phyloP scores from a whole-genome alignment of 371 early-diverging fungal genomes.

The Syncephalastrum monosporum region DNA sequence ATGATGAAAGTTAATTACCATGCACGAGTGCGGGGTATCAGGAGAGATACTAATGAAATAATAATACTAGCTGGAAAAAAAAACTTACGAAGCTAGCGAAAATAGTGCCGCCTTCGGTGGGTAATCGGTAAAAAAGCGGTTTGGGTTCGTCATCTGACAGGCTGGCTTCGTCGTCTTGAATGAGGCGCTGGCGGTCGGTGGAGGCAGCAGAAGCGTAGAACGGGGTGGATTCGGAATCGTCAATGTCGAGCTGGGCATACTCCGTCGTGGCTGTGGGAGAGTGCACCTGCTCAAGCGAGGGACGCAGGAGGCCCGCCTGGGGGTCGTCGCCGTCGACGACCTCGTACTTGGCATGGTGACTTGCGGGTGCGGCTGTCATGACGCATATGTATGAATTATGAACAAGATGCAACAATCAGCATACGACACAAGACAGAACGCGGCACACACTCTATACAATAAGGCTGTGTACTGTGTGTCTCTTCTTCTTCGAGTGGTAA shows the following conservation, averaged over 20 bases:
- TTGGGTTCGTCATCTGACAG: slow-evolving; percentile 20
- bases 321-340: no score
- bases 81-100: slow-evolving; percentile 49
- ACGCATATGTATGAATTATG: no score
- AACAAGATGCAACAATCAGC: no score
- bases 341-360: no score
- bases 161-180: slow-evolving; percentile 19
- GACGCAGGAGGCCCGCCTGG: no score
- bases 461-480: no score
- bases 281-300: background rate
- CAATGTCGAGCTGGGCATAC: slow-evolving; percentile 40
- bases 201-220: background rate
- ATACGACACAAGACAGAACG: no score
- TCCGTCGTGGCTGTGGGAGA: slow-evolving; percentile 15
- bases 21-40: background rate
- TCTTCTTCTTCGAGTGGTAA: no score
- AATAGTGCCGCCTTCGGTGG: slow-evolving; percentile 47
- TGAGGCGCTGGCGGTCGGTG: slow-evolving; percentile 2
- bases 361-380: no score
- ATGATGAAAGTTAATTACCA: slow-evolving; percentile 17
- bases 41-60: slow-evolving; percentile 12
- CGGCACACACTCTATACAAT: no score
- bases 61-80: slow-evolving; percentile 8
- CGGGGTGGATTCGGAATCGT: slow-evolving; percentile 27
- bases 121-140: slow-evolving; percentile 27